phyloP scores from a whole-genome alignment of 352 stramenopile species.

The Halophytophthora batemanensis region DNA sequence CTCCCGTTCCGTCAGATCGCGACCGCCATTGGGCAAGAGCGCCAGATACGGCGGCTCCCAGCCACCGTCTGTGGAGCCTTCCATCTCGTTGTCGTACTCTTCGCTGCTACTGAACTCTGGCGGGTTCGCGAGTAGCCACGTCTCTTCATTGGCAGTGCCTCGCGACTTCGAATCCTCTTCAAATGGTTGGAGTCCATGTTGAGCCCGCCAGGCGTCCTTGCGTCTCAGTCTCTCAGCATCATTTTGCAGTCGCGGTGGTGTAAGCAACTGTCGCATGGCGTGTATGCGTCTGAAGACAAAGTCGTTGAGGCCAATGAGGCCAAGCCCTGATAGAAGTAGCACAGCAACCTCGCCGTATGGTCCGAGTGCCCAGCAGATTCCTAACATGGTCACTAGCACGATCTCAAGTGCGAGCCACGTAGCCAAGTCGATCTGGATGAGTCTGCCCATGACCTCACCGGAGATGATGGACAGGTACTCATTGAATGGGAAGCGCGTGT shows the following conservation, averaged over 20 bases:
- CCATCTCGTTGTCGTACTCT: constrained; percentile 37
- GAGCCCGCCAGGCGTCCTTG: constrained; percentile 50
- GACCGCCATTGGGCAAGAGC: constrained; percentile 30
- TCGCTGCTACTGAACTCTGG: constrained; percentile 20
- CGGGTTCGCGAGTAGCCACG: constrained; percentile 32
- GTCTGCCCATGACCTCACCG: constrained; percentile 62
- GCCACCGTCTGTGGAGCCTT: background rate
- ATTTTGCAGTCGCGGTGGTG: constrained; percentile 44
- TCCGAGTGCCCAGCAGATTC: constrained; percentile 42
- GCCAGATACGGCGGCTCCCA: constrained; percentile 52
- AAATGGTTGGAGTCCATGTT: constrained; percentile 35
- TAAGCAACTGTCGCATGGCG: constrained; percentile 50
- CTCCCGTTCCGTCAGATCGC: constrained; percentile 35
- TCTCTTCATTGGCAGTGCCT: constrained; percentile 42
- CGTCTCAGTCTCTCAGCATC: constrained; percentile 58
- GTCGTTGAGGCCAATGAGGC: constrained; percentile 45
- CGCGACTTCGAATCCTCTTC: background rate
- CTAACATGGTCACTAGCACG: constrained; percentile 42
- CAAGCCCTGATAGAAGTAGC: constrained; percentile 33
- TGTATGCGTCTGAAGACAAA: constrained; percentile 46
- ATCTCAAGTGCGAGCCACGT: constrained; percentile 67
- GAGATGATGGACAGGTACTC: constrained; percentile 79
- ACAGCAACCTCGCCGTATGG: constrained; percentile 37
- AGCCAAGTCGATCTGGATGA: constrained; percentile 70
- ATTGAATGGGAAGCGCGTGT: constrained; percentile 68